phyloP scores from a whole-genome alignment of 129 eudicot species.

The Apium graveolens region DNA sequence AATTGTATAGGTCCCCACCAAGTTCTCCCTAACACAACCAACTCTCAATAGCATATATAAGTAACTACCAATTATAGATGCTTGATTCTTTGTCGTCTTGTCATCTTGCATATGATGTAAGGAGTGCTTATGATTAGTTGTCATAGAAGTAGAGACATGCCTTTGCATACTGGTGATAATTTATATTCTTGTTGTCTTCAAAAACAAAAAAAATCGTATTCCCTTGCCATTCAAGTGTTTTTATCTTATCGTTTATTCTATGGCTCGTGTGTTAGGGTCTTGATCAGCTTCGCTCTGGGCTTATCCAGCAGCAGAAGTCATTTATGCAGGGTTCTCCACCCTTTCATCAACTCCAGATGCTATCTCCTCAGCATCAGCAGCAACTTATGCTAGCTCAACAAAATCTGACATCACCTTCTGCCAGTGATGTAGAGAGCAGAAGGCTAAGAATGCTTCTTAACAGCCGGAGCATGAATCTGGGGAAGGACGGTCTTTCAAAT shows the following conservation, averaged over 20 bases:
- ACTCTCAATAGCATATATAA: not conserved
- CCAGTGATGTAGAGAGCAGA: slow-evolving; percentile 75
- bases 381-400: slow-evolving; percentile 93
- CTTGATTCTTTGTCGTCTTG: not conserved
- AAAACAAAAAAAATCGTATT: not conserved
- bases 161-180: not conserved
- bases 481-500: slow-evolving; percentile 66
- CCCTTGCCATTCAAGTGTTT: not conserved
- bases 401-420: slow-evolving; percentile 74
- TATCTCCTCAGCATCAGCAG: slow-evolving; percentile 93
- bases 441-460: slow-evolving; percentile 79
- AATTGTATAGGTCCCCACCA: not conserved
- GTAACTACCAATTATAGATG: not conserved
- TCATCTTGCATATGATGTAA: not conserved
- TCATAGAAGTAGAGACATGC: not conserved
- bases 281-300: slow-evolving; percentile 75
- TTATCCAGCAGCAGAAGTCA: slow-evolving; percentile 91
- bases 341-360: slow-evolving; percentile 84
- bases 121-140: not conserved
- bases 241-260: slow-evolving; percentile 9
- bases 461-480: slow-evolving; percentile 59
- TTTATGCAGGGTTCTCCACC: slow-evolving; percentile 90
- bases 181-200: not conserved
- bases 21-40: not conserved
- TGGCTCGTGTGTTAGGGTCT: slow-evolving; percentile 45